Conservation (phyloP, 1,284 basidiomycete species). For the Cutaneotrichosporon sp. region DNA sequence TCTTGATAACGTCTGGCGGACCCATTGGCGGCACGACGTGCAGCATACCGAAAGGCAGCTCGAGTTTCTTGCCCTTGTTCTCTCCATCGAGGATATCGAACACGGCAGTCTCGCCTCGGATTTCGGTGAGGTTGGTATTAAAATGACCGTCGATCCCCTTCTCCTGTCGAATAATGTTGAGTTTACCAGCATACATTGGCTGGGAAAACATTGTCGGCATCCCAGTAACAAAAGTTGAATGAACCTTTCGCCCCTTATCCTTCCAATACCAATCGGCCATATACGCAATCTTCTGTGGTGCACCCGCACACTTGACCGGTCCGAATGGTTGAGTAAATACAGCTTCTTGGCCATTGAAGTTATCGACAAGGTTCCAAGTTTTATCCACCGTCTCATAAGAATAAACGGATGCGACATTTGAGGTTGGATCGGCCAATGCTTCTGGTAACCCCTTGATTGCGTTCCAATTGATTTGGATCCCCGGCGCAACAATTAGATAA, state of each 20-base stretch:
- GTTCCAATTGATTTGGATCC: constrained; percentile 77
- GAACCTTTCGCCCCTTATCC: constrained; percentile 45
- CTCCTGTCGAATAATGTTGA: constrained; percentile 72
- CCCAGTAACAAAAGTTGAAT: constrained; percentile 85
- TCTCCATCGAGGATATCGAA: constrained; percentile 71
- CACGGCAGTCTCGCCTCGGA: constrained; percentile 77
- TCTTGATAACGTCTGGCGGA: constrained; percentile 77
- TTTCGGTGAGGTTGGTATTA: constrained; percentile 75
- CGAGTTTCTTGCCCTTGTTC: constrained; percentile 59
- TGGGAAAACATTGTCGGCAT: constrained; percentile 86
- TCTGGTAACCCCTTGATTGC: constrained; percentile 72
- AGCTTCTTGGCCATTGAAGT: constrained; percentile 69
- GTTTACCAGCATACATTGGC: constrained; percentile 81
- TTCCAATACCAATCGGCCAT: constrained; percentile 65
- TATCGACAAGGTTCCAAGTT: constrained; percentile 75
- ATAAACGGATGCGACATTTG: constrained; percentile 93
- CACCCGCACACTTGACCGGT: constrained; percentile 91
- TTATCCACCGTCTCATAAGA: constrained; percentile 84
- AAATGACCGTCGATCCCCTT: constrained; percentile 79
- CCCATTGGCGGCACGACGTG: constrained; percentile 92
- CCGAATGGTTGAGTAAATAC: constrained; percentile 97
- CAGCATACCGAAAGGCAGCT: constrained; percentile 75
- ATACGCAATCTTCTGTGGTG: constrained; percentile 92
- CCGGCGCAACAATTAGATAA: constrained; percentile 81
- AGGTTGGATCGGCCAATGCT: constrained; percentile 72